phyloP scores from a whole-genome alignment of 1,284 basidiomycete genomes.

The Phenoliferia sp. region DNA sequence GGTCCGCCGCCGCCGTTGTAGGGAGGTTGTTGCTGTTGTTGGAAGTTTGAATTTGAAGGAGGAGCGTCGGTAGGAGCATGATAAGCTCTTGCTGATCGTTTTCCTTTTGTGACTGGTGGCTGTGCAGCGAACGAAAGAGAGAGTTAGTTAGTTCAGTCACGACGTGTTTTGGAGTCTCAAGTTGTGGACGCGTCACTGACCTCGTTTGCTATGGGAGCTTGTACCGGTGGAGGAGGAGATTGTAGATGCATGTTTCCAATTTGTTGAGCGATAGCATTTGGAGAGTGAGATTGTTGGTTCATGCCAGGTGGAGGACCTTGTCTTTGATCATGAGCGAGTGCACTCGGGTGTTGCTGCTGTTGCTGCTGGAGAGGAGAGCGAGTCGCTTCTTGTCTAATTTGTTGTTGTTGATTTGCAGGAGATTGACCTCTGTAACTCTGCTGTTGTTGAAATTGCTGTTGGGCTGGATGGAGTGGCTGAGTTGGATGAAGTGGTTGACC shows the following conservation, averaged over 20 bases:
- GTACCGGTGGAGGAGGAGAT: background rate
- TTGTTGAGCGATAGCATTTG: background rate
- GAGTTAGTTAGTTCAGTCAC: background rate
- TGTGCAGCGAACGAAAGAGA: background rate
- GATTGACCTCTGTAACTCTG: background rate
- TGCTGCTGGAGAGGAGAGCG: background rate
- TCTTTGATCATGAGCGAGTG: too few species aligned
- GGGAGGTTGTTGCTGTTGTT: background rate
- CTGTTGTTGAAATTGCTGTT: background rate
- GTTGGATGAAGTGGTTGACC: background rate
- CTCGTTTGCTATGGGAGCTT: background rate
- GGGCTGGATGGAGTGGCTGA: background rate
- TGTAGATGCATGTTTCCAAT: background rate
- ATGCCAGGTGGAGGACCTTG: too few species aligned
- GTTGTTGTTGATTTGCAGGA: background rate
- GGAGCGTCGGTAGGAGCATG: constrained; percentile 5
- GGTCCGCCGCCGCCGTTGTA: constrained; percentile 1
- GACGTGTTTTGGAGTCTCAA: background rate
- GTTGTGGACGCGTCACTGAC: background rate
- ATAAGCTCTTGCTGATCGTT: constrained; percentile 18
- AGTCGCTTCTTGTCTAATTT: background rate
- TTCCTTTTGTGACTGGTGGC: constrained; percentile 9
- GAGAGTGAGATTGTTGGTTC: too few species aligned
- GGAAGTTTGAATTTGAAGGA: background rate
- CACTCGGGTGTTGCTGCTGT: background rate